phyloP scores from a whole-genome alignment of 2,329 filamentous ascomycete genomes.

The Monosporascus sp. region DNA sequence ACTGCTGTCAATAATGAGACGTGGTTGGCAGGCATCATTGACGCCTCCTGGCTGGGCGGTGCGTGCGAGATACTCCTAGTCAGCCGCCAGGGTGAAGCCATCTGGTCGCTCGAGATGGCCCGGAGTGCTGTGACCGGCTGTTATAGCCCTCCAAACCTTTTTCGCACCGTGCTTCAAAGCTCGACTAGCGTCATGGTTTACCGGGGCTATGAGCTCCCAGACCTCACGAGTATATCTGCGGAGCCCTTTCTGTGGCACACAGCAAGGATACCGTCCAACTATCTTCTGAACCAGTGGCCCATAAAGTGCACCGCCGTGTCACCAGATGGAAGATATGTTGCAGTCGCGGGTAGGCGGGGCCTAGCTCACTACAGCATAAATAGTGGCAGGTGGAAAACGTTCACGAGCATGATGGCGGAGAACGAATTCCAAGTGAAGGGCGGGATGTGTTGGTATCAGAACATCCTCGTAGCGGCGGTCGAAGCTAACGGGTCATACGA shows the following conservation, averaged over 20 bases:
- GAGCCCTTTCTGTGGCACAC: slow-evolving; percentile 96
- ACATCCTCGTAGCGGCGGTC: slow-evolving; percentile 90
- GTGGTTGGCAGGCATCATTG: slow-evolving; percentile 76
- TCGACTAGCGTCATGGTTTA: slow-evolving; percentile 88
- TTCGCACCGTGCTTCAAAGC: slow-evolving; percentile 83
- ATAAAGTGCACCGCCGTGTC: slow-evolving; percentile 85
- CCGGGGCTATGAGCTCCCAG: slow-evolving; percentile 84
- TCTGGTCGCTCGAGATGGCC: slow-evolving; percentile 89
- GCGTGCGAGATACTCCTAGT: slow-evolving; percentile 81
- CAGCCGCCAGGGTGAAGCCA: slow-evolving; percentile 63
- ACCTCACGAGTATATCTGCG: slow-evolving; percentile 85
- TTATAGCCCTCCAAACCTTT: slow-evolving; percentile 86
- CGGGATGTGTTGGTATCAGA: slow-evolving; percentile 98
- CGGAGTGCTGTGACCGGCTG: slow-evolving; percentile 90
- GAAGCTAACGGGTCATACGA: slow-evolving; percentile 79
- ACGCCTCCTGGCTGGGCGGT: slow-evolving; percentile 81
- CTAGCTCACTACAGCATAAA: slow-evolving; percentile 93
- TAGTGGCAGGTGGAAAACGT: slow-evolving; percentile 94
- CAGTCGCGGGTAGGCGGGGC: slow-evolving; percentile 88
- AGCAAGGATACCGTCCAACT: slow-evolving; percentile 75
- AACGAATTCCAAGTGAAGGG: slow-evolving; percentile 89
- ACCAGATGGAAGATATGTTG: slow-evolving; percentile 87
- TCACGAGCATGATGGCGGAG: slow-evolving; percentile 74
- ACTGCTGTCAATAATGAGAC: slow-evolving; percentile 67
- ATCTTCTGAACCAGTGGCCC: slow-evolving; percentile 90